A percentile compares a stretch with the other conserved stretches of the same genome.
Evolutionary conservation across 768 basidiomycete genomes (phyloP).

Genomic region (Boletus patriciae): DNA sequence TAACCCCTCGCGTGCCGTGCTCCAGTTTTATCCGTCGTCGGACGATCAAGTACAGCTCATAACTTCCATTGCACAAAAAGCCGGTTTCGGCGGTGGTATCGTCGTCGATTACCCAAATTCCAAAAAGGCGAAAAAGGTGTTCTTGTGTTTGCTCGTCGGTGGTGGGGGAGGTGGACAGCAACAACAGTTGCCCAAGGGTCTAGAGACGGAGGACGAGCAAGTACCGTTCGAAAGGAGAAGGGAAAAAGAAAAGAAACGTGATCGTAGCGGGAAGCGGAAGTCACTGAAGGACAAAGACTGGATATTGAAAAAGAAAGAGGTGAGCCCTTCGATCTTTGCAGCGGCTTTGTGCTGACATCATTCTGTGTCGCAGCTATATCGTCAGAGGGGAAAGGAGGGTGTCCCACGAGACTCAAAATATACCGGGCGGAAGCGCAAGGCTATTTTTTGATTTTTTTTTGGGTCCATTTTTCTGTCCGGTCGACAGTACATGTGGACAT

Average conservation of each 20-base stretch:
- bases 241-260: conserved; percentile 58
- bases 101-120: conserved; percentile 98
- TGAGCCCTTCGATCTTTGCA: conserved; percentile 31
- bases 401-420: conserved; percentile 87
- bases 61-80: conserved; percentile 87
- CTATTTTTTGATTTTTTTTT: conserved; percentile 61
- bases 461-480: background rate
- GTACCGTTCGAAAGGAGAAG: conserved; percentile 78
- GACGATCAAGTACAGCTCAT: conserved; percentile 98
- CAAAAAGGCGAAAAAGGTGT: conserved; percentile 93
- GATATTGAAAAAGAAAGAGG: conserved; percentile 98
- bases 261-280: conserved; percentile 69
- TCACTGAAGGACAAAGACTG: conserved; percentile 78
- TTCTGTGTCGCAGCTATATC: conserved; percentile 58
- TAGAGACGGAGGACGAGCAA: conserved; percentile 67
- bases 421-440: conserved; percentile 86
- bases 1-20: conserved; percentile 81
- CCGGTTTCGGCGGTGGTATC: conserved; percentile 95
- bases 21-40: conserved; percentile 95
- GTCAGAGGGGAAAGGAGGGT: conserved; percentile 78
- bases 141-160: conserved; percentile 90
- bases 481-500: conserved; percentile 1
- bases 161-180: conserved; percentile 56
- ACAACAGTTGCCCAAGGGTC: conserved; percentile 71
- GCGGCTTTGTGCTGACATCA: conserved; percentile 2